A percentile compares a stretch with the other conserved stretches of the same genome.
phyloP scores from a whole-genome alignment of 352 stramenopile species.

The Phytophthora colocasiae region DNA sequence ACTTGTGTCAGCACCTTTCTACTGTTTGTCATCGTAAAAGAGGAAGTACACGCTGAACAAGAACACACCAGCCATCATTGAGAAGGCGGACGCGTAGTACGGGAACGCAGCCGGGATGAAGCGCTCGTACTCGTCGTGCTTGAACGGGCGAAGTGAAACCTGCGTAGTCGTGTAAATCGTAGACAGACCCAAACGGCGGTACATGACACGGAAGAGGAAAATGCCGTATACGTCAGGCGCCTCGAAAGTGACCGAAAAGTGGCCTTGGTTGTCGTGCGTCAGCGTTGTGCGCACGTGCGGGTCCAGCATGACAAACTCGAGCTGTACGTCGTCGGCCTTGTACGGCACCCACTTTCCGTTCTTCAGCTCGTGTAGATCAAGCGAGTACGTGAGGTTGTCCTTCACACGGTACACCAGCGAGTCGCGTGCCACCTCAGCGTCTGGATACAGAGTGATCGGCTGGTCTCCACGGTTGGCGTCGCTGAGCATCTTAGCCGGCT shows the following conservation, averaged over 20 bases:
- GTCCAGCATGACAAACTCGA: conserved; percentile 97
- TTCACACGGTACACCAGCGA: conserved; percentile 95
- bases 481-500: conserved; percentile 91
- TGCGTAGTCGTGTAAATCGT: conserved; percentile 90
- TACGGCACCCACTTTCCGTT: conserved; percentile 82
- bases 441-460: conserved; percentile 91
- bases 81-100: conserved; percentile 94
- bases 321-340: conserved; percentile 86
- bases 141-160: conserved; percentile 93
- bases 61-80: conserved; percentile 92
- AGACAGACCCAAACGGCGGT: conserved; percentile 88
- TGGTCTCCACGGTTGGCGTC: conserved; percentile 87
- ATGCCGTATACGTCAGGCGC: conserved; percentile 94
- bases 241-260: conserved; percentile 88
- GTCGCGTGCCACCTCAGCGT: conserved; percentile 85
- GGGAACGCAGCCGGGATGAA: conserved; percentile 93
- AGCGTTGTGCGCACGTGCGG: conserved; percentile 92
- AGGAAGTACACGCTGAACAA: conserved; percentile 92
- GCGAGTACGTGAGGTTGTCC: conserved; percentile 93
- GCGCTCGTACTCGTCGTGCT: conserved; percentile 96
- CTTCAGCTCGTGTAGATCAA: conserved; percentile 90
- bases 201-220: conserved; percentile 94
- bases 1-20: conserved; percentile 3
- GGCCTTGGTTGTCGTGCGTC: conserved; percentile 66
- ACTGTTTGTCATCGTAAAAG: conserved; percentile 81